Evolutionary conservation across 345 rosid genomes (phyloP).

Genomic region (Firmiana major): DNA sequence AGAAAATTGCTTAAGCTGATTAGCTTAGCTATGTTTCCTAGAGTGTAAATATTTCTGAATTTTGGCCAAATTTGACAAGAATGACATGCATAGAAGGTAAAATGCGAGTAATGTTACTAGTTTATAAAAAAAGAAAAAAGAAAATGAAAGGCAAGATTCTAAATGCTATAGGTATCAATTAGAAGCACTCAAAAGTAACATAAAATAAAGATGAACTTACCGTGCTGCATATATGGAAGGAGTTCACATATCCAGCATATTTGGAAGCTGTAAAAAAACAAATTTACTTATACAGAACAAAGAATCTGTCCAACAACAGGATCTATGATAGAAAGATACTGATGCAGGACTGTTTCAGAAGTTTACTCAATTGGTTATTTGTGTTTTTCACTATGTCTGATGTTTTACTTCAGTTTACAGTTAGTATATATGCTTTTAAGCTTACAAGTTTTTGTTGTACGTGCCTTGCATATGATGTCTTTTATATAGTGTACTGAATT

Average conservation of each 20-base stretch:
- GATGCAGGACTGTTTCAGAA: background rate
- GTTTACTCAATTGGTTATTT: background rate
- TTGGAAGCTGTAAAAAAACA: slow-evolving; percentile 64
- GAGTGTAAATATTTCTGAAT: background rate
- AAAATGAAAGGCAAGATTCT: background rate
- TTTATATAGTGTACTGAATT: background rate
- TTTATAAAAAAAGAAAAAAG: background rate
- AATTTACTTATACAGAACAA: slow-evolving; percentile 8
- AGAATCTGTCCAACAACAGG: background rate
- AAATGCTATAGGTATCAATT: background rate
- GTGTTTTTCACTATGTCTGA: background rate
- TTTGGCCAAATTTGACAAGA: background rate
- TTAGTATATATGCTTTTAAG: background rate
- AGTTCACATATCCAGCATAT: slow-evolving; percentile 83
- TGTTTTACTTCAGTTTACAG: background rate
- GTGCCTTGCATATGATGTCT: background rate
- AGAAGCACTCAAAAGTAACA: background rate
- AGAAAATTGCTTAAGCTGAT: background rate
- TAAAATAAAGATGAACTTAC: slow-evolving; percentile 41
- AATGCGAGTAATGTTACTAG: background rate
- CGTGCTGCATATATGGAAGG: slow-evolving; percentile 74
- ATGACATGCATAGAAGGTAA: background rate
- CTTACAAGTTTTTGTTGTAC: background rate
- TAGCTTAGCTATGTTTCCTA: background rate
- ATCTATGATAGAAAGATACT: background rate